Percentiles rank a stretch among this genome's conserved stretches.
These are phyloP conservation scores for Thraustochytrium striatum DNA, from an alignment of 352 stramenopile species.

Conservation along the genomic window DNA sequence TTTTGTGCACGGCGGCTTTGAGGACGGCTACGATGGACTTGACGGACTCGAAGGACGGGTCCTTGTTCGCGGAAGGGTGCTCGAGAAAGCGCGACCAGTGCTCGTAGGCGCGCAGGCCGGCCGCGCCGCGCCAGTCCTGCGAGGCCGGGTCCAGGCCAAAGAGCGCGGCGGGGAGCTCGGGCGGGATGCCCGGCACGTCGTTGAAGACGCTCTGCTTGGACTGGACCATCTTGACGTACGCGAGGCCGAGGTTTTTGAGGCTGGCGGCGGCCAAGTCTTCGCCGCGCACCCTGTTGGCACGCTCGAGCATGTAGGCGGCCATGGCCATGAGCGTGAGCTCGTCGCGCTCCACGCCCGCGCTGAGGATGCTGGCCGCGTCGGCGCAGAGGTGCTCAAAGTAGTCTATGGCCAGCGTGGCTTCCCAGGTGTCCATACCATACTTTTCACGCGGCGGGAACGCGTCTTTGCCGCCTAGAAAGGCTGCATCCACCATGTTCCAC, in stretches of 20 bases:
- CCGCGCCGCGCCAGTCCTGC: too few relatives aligned
- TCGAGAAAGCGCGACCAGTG: too few relatives aligned
- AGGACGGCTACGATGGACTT: too few relatives aligned
- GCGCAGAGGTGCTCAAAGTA: slow-evolving; percentile 62
- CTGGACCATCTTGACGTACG: too few relatives aligned
- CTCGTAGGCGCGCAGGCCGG: too few relatives aligned
- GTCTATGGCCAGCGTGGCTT: slow-evolving; percentile 78
- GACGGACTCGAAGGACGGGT: too few relatives aligned
- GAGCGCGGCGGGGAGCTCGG: too few relatives aligned
- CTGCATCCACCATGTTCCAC: slow-evolving; percentile 53
- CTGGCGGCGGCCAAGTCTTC: slow-evolving; percentile 66
- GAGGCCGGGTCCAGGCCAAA: too few relatives aligned
- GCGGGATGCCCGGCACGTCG: too few relatives aligned
- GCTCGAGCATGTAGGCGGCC: slow-evolving; percentile 66
- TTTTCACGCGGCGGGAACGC: slow-evolving; percentile 62
- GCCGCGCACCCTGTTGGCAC: slow-evolving; percentile 65
- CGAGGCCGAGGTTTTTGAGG: slow-evolving; percentile 88
- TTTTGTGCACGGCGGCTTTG: too few relatives aligned
- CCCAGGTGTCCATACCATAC: slow-evolving; percentile 83
- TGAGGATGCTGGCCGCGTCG: slow-evolving; percentile 75
- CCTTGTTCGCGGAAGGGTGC: too few relatives aligned
- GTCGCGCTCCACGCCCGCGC: slow-evolving; percentile 70
- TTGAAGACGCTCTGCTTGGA: too few relatives aligned
- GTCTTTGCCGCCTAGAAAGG: slow-evolving; percentile 58
- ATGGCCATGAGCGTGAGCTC: slow-evolving; percentile 66